Evolutionary conservation across 768 basidiomycete species (phyloP).

Genomic region (Collybia sordida): DNA sequence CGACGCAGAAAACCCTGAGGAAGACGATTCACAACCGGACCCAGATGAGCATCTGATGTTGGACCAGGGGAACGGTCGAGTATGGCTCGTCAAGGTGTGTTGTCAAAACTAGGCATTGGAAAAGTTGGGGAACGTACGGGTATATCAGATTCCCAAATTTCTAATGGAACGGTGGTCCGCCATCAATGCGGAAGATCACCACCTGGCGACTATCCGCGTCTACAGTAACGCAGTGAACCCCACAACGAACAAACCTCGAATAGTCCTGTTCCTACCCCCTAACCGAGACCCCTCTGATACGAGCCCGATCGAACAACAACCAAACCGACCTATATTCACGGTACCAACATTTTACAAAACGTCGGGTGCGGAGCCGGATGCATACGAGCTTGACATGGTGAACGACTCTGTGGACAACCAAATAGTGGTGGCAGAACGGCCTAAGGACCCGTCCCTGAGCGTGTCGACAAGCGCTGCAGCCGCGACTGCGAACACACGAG

Average conservation of each 20-base stretch:
- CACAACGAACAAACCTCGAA: conserved; percentile 52
- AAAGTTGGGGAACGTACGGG: no score
- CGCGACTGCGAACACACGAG: conserved; percentile 51
- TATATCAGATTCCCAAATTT: conserved; percentile 75
- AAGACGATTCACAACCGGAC: conserved; percentile 68
- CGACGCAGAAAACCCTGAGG: conserved; percentile 44
- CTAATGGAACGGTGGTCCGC: conserved; percentile 85
- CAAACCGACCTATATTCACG: conserved; percentile 38
- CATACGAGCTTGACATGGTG: conserved; percentile 88
- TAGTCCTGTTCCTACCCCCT: conserved; percentile 66
- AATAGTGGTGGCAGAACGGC: conserved; percentile 80
- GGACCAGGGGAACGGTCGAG: conserved; percentile 68
- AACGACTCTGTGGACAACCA: conserved; percentile 84
- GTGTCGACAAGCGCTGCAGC: conserved; percentile 33
- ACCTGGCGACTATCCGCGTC: conserved; percentile 84
- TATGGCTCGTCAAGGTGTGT: conserved; percentile 85
- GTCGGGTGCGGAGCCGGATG: conserved; percentile 49
- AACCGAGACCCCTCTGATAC: conserved; percentile 41
- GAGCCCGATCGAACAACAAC: conserved; percentile 15
- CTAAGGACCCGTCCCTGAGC: conserved; percentile 55
- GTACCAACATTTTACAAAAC: conserved; percentile 28
- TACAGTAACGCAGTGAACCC: conserved; percentile 52
- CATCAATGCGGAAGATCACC: conserved; percentile 69
- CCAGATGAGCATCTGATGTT: conserved; percentile 84
- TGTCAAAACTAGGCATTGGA: not conserved